Base-by-base conservation (phyloP, 164 flowering plant genomes). In the Cinnamomum micranthum region DNA sequence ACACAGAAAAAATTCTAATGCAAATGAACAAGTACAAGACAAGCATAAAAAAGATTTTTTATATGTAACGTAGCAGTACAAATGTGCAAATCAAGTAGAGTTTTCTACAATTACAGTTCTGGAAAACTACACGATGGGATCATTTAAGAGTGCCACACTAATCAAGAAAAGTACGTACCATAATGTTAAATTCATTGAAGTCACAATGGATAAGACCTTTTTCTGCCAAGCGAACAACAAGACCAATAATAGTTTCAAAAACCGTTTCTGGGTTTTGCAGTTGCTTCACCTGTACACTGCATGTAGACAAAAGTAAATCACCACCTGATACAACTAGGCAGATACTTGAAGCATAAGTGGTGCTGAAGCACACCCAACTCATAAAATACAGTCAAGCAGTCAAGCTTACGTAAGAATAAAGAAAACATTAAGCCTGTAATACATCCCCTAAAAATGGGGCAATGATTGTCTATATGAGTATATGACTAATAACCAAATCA, bases 171-270 rank as follows among this genome's bases (percentile, higher is more conserved):
- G 15, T 33, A 15, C 89, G 66, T 86, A 95, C 99, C 98, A 95
- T 93, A 27, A 95, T 90, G 81, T 95, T 95, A 76, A 93, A 95
- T 81, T 95, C 99, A 73, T 93, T 95, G 84, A 95, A 93, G 80
- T 95, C 99, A 70, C 99, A 95, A 73, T 95, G 99, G 75, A 95
- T 93, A 58, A 95, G 93, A 20, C 99, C 99, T 82, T 90, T 92
- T 79, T 95, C 99, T 27, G 97, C 98, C 71, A 95, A 72, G 69
- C 92, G 92, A 84, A 92, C 81, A 75, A 95, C 85, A 78, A 92
- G 80, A 73, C 89, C 91, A 77, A 93, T 75, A 50, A 95, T 88
- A 7, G 87, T 91, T 55, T 93, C 97, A 80, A 95, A 91, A 74
- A 95, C 88, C 0, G 69, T 75, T 15, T 92, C 97, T 63, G 96